Base-by-base conservation (phyloP, 495 filamentous ascomycete genomes). In the Penicillium chermesinum region DNA sequence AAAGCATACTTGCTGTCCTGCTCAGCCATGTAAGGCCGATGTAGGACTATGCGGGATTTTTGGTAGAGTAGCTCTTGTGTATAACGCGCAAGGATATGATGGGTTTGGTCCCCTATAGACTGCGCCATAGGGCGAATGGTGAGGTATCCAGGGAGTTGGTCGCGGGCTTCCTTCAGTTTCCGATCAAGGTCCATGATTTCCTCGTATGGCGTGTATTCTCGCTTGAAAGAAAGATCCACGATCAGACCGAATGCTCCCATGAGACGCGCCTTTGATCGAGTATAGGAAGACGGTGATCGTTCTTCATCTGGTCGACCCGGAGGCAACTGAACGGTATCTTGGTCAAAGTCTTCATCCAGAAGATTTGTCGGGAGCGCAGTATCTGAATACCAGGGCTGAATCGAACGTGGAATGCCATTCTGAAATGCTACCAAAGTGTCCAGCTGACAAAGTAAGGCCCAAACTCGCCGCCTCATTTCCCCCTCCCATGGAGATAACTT, bases 51-150 rank as follows among this genome's bases (percentile, higher is more conserved):
- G 46, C 90, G 76, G 7, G 85, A 77, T 60, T 94, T 94, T 54
- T 90, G 84, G 59, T 86, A 91, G 17, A 95, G 64, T 14, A 96
- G 75, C 46, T 94, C 87, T 13, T 95, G 65, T 40, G 82, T 85
- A 59, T 85, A 88, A 10, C 90, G 83, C 50, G 87, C 84, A 72
- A 94, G 87, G 44, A 96, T 83, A 2, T 95, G 63, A 7, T 81
- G 81, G 8, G 87, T 79, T 1, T 88, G 82, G 58, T 94, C 89
- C 15, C 81, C 75, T 7, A 81, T 80, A n/a, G 72, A 81, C 49
- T 89, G 85, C 37, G 85, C 80, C 17, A 93, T 74, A 0, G 84
- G 76, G 21, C 81, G 80, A 15, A 90, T 68, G 41, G 76, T 78
- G 13, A 96, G 73, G 58, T 87, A 82, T 1, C 81, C 75, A 9